phyloP scores from a whole-genome alignment of 2,329 filamentous ascomycete species.

The Passalora sequoiae region DNA sequence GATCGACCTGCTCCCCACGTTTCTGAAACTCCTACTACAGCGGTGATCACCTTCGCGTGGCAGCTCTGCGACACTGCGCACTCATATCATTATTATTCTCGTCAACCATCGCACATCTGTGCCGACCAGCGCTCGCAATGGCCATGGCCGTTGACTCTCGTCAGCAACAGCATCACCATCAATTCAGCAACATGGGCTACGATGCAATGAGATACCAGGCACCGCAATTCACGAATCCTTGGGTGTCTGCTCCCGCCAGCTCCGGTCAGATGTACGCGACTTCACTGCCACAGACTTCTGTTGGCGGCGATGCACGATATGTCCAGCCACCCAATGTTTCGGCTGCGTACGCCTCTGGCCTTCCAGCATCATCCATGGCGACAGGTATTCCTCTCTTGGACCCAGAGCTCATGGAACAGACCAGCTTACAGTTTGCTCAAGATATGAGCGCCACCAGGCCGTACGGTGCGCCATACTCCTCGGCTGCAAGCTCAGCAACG shows the following conservation, averaged over 20 bases:
- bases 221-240: constrained; percentile 86
- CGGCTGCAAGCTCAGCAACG: constrained; percentile 64
- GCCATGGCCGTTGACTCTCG: constrained; percentile 92
- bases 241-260: constrained; percentile 59
- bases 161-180: constrained; percentile 62
- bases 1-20: constrained; percentile 48
- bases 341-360: constrained; percentile 60
- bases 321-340: constrained; percentile 30
- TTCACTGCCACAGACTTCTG: constrained; percentile 56
- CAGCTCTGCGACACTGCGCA: constrained; percentile 9
- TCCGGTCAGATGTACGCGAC: constrained; percentile 61
- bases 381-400: constrained; percentile 60
- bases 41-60: constrained; percentile 25
- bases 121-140: constrained; percentile 50
- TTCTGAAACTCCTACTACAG: constrained; percentile 30
- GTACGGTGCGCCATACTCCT: constrained; percentile 65
- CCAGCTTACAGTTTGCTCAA: constrained; percentile 64
- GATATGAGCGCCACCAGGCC: constrained; percentile 67
- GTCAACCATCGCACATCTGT: constrained; percentile 16
- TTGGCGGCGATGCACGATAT: constrained; percentile 48
- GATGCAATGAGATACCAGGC: constrained; percentile 68
- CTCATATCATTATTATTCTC: constrained; percentile 13
- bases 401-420: constrained; percentile 52
- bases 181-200: constrained; percentile 75
- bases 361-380: constrained; percentile 67